phyloP scores from a whole-genome alignment of 768 basidiomycete genomes.

The Xanthoconium stramineum region DNA sequence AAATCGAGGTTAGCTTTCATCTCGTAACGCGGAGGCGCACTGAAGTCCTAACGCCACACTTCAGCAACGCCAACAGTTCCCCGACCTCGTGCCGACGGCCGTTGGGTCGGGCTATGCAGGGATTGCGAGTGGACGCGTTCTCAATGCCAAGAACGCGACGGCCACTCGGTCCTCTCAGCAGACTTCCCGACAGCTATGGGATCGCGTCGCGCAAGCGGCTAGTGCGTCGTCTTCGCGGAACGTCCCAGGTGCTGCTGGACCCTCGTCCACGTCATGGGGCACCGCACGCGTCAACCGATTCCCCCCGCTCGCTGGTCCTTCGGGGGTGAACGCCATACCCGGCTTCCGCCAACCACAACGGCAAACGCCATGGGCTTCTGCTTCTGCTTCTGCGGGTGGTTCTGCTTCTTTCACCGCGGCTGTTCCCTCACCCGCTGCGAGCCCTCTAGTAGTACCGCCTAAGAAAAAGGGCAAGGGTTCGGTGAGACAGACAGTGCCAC shows the following conservation, averaged over 20 bases:
- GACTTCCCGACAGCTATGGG: constrained; percentile 71
- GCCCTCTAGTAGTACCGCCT: background rate
- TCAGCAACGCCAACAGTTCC: constrained; percentile 84
- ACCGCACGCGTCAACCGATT: constrained; percentile 24
- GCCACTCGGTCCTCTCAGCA: constrained; percentile 52
- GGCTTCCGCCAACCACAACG: constrained; percentile 44
- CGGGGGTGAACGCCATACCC: background rate
- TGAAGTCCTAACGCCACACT: background rate
- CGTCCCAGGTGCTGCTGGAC: constrained; percentile 11
- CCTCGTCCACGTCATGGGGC: constrained; percentile 29
- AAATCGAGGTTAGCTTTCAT: constrained; percentile 68
- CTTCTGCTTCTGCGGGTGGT: constrained; percentile 27
- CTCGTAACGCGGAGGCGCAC: background rate
- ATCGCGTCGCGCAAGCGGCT: constrained; percentile 85
- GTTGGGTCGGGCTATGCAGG: constrained; percentile 70
- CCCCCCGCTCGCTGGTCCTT: constrained; percentile 25
- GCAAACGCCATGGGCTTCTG: constrained; percentile 61
- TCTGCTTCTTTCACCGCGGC: background rate
- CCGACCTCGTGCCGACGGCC: constrained; percentile 61
- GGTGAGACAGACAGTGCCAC: constrained; percentile 26
- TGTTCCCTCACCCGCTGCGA: background rate
- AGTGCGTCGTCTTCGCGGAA: constrained; percentile 37
- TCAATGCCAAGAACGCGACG: constrained; percentile 80
- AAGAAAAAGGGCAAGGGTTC: constrained; percentile 11
- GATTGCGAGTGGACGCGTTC: constrained; percentile 75